Base-by-base conservation (phyloP, 1,284 basidiomycete genomes). In the Melampsora americana region DNA sequence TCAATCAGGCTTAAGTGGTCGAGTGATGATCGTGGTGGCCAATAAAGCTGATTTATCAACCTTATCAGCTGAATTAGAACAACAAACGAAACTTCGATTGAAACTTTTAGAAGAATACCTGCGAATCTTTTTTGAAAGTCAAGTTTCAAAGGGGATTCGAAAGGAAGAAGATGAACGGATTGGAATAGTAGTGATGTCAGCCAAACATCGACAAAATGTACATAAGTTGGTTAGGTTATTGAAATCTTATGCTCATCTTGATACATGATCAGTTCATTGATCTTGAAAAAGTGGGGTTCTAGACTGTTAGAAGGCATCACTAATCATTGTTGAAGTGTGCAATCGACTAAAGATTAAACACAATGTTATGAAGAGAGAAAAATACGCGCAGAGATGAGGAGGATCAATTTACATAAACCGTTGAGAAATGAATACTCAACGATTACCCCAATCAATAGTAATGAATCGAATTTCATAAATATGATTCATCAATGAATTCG, bases 1-100 rank as follows among this genome's bases (percentile, higher is more conserved):
- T 39, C 56, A 76, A 42, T 67, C 77, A 1, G 72, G 76, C 32
- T 67, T 80, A 32, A 74, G 68, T 39, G 75, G 66, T 2, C 66
- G 81, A 42, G 79, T 82, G 4, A 73, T 78, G n/a, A 78, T 83
- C 80, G 90, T 99, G 32, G 86, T 98, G 28, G 91, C 93, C 23
- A 99, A 98, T 86, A 98, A 99, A 84, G 94, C 93, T 0, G 95
- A 99, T 83, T 82, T 91, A 60, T 86, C 94, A 23, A 78, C 68
- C 6, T 23, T 1, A 9, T 32, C 42, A 23, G 0, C 26, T 1
- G 2, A 53, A 11, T 44, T 75, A 11, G 28, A 75, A 50, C 35
- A 68, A 28, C 23, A 66, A 12, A 65, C 72, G 1, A 26, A 61
- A 26, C 50, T 67, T 20, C 32, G 72, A 32, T 46, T 75, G 16